Evolutionary conservation across 2,329 filamentous ascomycete genomes (phyloP), one percentile per base, ranked within the genome.

Genomic region (Alternaria brassicae): DNA sequence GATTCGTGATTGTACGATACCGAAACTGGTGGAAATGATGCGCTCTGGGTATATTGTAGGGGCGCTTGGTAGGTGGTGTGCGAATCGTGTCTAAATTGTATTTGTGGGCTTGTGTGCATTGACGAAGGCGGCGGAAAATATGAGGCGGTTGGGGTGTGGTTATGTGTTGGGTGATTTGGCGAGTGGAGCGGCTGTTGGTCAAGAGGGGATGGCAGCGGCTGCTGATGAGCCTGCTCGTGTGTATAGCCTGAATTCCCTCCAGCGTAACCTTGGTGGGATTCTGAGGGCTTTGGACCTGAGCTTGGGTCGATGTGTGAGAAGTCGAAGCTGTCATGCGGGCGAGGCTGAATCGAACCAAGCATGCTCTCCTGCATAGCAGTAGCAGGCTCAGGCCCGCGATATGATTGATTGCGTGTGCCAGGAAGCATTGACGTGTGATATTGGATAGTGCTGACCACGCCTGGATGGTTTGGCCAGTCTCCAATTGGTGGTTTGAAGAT

Each of bases 401-500:
- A 68, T n/a, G 66, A 54, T 28, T 64, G 65, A 53, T 68, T 63
- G 47, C 74, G 71, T 42, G 70, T 61, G 9, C 75, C 75, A 39
- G 75, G 75, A n/a, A 78, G 70, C 72, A 74, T 75, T 37, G 75
- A 77, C 45, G 69, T 77, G 64, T 78, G 75, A 58, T 76, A 78
- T 50, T 75, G 75, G 23, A 78, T 69, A 12, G 72, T 75, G 56
- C 70, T 77, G 60, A 77, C 72, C 23, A 73, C 69, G n/a, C 74
- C 72, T 32, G 73, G 71, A 50, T 76, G 74, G 34, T 77, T 75
- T 41, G 70, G 74, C 77, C 68, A 82, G 81, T 68, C 85, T 80
- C 86, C 82, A 52, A 87, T 86, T 57, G 89, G 89, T 50, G 91
- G 85, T 74, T 92, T 94, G 83, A 94, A 95, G 59, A 92, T 83